Conservation (phyloP, 192 early-diverging fungal species). For the Coemansia sp. region DNA sequence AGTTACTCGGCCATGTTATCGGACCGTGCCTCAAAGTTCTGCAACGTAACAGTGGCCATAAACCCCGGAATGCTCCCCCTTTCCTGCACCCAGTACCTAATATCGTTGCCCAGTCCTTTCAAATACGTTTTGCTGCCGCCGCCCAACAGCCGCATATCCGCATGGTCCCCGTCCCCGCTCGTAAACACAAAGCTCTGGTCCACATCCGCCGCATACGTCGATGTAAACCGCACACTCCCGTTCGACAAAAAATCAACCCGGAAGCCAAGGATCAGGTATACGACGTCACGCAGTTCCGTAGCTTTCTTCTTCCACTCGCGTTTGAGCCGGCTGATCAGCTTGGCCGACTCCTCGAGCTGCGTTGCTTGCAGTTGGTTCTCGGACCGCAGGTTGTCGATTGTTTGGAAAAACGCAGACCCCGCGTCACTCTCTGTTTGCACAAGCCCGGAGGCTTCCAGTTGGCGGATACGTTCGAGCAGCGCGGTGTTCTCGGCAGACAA, state of each 20-base stretch:
- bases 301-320: conserved; percentile 64
- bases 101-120: conserved; percentile 56
- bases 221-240: conserved; percentile 72
- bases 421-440: background rate
- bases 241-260: conserved; percentile 64
- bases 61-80: conserved; percentile 77
- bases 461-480: conserved; percentile 51
- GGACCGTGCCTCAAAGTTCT: conserved; percentile 55
- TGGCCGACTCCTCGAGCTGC: conserved; percentile 62
- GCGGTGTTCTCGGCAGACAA: conserved; percentile 68
- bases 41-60: conserved; percentile 70
- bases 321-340: conserved; percentile 67
- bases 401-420: conserved; percentile 20
- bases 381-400: conserved; percentile 54
- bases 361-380: conserved; percentile 56
- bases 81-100: conserved; percentile 66
- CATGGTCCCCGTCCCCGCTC: conserved; percentile 58
- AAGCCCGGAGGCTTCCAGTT: conserved; percentile 7
- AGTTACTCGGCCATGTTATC: background rate
- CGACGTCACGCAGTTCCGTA: conserved; percentile 70
- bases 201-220: conserved; percentile 59
- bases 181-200: conserved; percentile 74
- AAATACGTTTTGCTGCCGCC: conserved; percentile 63
- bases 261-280: conserved; percentile 71
- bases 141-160: conserved; percentile 66